Evolutionary conservation across 805 yeast species (phyloP).

Genomic region (Candida germanica): DNA sequence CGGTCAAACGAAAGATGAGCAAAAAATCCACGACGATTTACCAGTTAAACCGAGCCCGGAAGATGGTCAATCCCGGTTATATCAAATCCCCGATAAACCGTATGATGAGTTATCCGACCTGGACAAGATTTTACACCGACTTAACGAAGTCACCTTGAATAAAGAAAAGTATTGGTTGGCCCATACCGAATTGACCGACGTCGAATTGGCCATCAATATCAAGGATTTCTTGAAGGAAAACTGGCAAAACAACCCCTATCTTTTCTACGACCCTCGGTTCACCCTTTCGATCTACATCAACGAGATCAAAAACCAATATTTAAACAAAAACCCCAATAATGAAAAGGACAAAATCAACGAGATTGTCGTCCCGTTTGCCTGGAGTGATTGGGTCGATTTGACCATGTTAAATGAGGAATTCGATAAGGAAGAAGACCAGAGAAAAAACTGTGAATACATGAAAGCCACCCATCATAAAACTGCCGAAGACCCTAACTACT

Average conservation of each 20-base stretch:
- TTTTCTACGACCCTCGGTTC: conserved; percentile 54
- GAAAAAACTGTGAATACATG: conserved; percentile 22
- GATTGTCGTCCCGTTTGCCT: conserved; percentile 38
- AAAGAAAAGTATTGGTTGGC: conserved; percentile 26
- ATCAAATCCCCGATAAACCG: conserved; percentile 15
- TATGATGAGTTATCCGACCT: conserved; percentile 15
- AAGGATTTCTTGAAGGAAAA: conserved; percentile 16
- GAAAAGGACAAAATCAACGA: conserved; percentile 12
- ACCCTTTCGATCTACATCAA: conserved; percentile 48
- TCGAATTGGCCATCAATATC: conserved; percentile 15
- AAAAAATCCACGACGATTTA: conserved; percentile 7
- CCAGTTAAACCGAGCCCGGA: conserved; percentile 6
- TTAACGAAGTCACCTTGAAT: conserved; percentile 20
- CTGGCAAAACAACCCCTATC: conserved; percentile 19
- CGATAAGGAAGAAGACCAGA: conserved; percentile 15
- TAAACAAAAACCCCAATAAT: conserved; percentile 10
- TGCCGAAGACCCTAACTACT: conserved; percentile 26
- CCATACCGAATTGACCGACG: conserved; percentile 22
- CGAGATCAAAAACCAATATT: conserved; percentile 27
- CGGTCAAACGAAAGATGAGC: conserved; percentile 2
- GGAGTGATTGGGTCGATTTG: conserved; percentile 57
- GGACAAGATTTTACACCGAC: conserved; percentile 16
- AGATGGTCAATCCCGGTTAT: conserved; percentile 7
- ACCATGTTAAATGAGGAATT: conserved; percentile 34
- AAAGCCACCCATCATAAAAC: conserved; percentile 16